phyloP scores from a whole-genome alignment of 208 protist species.

The Trypanosoma mega region DNA sequence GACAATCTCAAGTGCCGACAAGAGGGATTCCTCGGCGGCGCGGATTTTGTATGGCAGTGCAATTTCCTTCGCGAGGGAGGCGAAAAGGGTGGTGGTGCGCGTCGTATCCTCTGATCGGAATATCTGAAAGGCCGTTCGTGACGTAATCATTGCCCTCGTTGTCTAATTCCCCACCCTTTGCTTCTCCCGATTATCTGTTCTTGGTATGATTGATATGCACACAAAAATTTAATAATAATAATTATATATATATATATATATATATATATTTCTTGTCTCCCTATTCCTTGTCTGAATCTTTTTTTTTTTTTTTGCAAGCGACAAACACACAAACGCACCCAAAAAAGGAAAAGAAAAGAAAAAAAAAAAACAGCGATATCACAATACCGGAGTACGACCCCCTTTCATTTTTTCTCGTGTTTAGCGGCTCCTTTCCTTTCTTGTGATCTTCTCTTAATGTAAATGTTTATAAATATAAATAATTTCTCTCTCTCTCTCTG shows the following conservation, averaged over 20 bases:
- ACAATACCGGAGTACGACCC: neutral
- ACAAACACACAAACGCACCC: too few species aligned
- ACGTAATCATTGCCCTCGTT: slow-evolving; percentile 42
- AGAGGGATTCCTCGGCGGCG: slow-evolving; percentile 58
- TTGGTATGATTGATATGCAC: neutral
- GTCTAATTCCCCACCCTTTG: neutral
- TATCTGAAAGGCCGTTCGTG: slow-evolving; percentile 80
- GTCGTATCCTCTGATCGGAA: slow-evolving; percentile 41
- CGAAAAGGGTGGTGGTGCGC: slow-evolving; percentile 51
- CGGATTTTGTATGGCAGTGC: slow-evolving; percentile 70
- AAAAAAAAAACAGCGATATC: neutral
- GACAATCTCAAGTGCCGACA: slow-evolving; percentile 49
- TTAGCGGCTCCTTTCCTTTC: neutral
- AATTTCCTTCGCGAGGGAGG: slow-evolving; percentile 52
- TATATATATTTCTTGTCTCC: too few species aligned
- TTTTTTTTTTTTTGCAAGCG: neutral
- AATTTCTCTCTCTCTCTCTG: too few species aligned
- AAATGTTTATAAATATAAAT: neutral
- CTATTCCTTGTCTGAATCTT: slow-evolving; percentile 1
- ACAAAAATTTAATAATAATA: neutral
- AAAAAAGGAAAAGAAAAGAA: slow-evolving; percentile 12
- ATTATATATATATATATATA: too few species aligned
- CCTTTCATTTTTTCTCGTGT: too few species aligned
- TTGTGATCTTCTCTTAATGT: neutral
- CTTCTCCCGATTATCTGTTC: too few species aligned